Evolutionary conservation across 2,329 filamentous ascomycete genomes (phyloP), one percentile per base, ranked within the genome.

Genomic region (Septoria petroselini): DNA sequence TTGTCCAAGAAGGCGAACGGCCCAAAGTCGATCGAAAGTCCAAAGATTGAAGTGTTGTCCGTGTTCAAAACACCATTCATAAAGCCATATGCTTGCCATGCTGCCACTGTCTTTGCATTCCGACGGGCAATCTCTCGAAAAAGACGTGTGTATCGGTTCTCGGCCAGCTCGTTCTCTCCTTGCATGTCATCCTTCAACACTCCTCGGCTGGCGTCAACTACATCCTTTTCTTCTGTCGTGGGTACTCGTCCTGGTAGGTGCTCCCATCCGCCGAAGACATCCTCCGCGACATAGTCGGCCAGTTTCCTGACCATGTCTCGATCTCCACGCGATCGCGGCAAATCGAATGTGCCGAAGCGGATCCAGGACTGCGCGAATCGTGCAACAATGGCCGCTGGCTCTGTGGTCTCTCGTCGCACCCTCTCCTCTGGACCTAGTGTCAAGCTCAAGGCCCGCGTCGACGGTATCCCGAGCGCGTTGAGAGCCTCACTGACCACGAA

Each of bases 21-120:
- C 0, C 93, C 93, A 65, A 91, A 98, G 70, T 98, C 93, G 55
- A 98, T 85, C 4, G 86, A 91, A 0, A 98, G 73, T 0, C 93
- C 93, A 48, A 84, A 84, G 42, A 98, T 79, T 0, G 90, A 95
- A 0, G 93, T 98, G 68, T 98, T 98, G 67, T 98, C 93, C 0
- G 93, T 97, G 70, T 98, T 98, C 50, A 98, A 76, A 3, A 98
- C 93, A 38, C 93, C 93, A 63, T 98, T 98, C 79, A 95, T 97
- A 73, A 98, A 98, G n/a, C 89, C 93, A 64, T 97, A 97, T 0
- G 89, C 90, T 73, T 98, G 94, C 91, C 93, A 97, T 59, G 85
- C 81, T 8, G 93, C 93, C 1, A 97, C 91, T 0, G 87, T 94
- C 51, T 79, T 76, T 1, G 93, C 93, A 65, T 96, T 98, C 25